Base-by-base conservation (phyloP, 2,329 filamentous ascomycete species). In the Cladosporium sp. region DNA sequence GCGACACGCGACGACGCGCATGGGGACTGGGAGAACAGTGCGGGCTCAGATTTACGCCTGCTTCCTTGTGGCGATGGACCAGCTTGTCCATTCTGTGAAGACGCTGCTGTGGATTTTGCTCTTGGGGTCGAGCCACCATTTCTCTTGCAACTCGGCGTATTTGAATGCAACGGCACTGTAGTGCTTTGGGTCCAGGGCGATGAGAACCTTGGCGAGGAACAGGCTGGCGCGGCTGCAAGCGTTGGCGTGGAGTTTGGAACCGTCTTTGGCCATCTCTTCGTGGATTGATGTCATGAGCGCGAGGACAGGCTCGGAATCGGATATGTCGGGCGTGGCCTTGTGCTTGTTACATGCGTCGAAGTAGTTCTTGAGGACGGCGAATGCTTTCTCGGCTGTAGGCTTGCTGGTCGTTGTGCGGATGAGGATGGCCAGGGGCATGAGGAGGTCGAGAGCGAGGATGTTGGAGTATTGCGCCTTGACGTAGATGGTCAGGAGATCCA, bases 401-500 rank as follows among this genome's bases (percentile, higher is more conserved):
- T 88, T 89, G 53, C 83, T 84, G 32, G 78, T 82, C 0, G 88
- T 93, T n/a, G 79, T 85, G 50, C 88, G 83, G 39, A 88, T 82
- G 36, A 93, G 79, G 38, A 78, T 74, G n/a, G 95, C 74, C 0
- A 96, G 75, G 0, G 92, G 90, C 7, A 91, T 67, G 5, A 96
- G 72, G 7, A 93, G 69, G 32, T 82, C 75, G 38, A 93, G 79
- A 0, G 83, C 80, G 1, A 91, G 72, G 1, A 78, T 70, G 59
- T 83, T 86, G 18, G 77, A 77, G 50, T 85, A 80, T 68, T 93
- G 85, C 59, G 86, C 85, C 67, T 87, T 90, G 56, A 93, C 77
- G 67, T 89, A 97, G 55, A 93, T 86, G 53, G 86, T 82, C 9
- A 97, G 76, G 1, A 97, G 78, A 63, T 97, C 93, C 4, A 97